phyloP scores from a whole-genome alignment of 805 yeast species.

The Candida namnaoensis region DNA sequence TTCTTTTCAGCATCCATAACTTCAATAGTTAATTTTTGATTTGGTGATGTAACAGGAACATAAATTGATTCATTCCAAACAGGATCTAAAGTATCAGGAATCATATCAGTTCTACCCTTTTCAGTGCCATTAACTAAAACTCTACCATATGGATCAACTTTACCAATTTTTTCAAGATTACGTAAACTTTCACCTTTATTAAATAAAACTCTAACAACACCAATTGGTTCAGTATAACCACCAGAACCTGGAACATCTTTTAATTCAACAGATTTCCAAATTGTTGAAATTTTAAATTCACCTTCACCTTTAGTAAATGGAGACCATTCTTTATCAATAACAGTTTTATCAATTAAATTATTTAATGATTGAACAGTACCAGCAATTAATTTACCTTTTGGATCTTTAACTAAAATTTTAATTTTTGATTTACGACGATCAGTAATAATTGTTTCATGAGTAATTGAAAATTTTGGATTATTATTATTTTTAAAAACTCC shows the following conservation, averaged over 20 bases:
- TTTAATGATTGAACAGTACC: conserved; percentile 48
- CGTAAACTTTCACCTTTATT: conserved; percentile 66
- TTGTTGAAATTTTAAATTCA: conserved; percentile 56
- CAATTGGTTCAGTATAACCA: conserved; percentile 92
- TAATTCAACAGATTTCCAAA: conserved; percentile 84
- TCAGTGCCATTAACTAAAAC: conserved; percentile 69
- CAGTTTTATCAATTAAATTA: conserved; percentile 69
- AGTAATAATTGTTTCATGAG: conserved; percentile 58
- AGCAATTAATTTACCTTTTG: conserved; percentile 48
- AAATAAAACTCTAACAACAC: conserved; percentile 72
- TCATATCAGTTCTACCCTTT: conserved; percentile 67
- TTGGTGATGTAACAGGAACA: conserved; percentile 73
- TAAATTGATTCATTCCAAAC: conserved; percentile 79
- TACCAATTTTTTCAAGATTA: conserved; percentile 84
- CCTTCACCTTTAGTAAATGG: conserved; percentile 64
- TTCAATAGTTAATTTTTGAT: conserved; percentile 77
- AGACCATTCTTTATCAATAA: conserved; percentile 73
- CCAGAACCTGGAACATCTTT: conserved; percentile 58
- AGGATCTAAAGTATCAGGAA: conserved; percentile 65
- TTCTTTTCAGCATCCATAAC: conserved; percentile 84
- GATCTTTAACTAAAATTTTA: conserved; percentile 57
- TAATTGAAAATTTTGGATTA: conserved; percentile 57
- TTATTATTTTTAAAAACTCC: conserved; percentile 49
- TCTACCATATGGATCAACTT: conserved; percentile 86
- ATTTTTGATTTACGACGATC: conserved; percentile 67